Percentiles rank a stretch among this genome's conserved stretches.
phyloP scores from a whole-genome alignment of 371 early-diverging fungal species.

The Circinella umbellata region DNA sequence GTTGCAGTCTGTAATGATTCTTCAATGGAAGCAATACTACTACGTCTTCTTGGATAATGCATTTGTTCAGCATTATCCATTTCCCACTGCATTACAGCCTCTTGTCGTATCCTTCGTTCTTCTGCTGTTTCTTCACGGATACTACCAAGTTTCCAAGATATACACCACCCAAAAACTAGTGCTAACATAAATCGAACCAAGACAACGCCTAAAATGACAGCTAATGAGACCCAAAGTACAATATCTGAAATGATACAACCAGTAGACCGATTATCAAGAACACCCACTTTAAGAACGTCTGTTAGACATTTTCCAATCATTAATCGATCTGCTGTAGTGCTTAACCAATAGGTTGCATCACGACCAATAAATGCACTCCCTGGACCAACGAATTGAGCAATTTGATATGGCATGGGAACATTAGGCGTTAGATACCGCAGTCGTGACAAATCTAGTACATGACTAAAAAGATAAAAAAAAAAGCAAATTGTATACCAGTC shows the following conservation, averaged over 20 bases:
- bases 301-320: slow-evolving; percentile 69
- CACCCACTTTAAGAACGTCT: slow-evolving; percentile 77
- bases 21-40: slow-evolving; percentile 40
- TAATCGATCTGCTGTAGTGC: slow-evolving; percentile 56
- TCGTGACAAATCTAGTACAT: slow-evolving; percentile 58
- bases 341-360: slow-evolving; percentile 67
- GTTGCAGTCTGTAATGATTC: background rate
- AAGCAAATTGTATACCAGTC: background rate
- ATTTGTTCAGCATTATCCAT: slow-evolving; percentile 67
- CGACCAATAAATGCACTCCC: slow-evolving; percentile 60
- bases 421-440: slow-evolving; percentile 51
- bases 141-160: slow-evolving; percentile 75
- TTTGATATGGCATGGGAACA: slow-evolving; percentile 43
- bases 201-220: slow-evolving; percentile 81
- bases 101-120: slow-evolving; percentile 56
- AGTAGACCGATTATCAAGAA: slow-evolving; percentile 72
- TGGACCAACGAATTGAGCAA: slow-evolving; percentile 53
- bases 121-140: slow-evolving; percentile 72
- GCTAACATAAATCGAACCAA: slow-evolving; percentile 85
- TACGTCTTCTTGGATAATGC: slow-evolving; percentile 45
- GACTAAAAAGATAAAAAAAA: background rate
- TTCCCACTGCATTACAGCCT: slow-evolving; percentile 67
- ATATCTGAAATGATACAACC: slow-evolving; percentile 85
- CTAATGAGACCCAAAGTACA: slow-evolving; percentile 75
- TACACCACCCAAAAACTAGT: slow-evolving; percentile 81